phyloP scores from a whole-genome alignment of 192 early-diverging fungal species.

The Spinellus fusiger region DNA sequence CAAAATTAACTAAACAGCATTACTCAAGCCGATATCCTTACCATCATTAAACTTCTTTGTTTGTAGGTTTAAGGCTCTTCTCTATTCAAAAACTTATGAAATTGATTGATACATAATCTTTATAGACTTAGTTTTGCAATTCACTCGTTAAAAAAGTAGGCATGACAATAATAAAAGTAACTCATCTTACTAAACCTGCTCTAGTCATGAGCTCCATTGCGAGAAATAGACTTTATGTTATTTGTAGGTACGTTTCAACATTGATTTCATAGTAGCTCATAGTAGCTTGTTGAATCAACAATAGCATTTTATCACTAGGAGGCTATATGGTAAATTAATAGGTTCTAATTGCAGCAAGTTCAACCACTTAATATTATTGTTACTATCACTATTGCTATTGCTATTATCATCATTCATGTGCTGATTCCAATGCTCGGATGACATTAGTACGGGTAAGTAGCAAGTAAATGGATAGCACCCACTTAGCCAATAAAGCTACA shows the following conservation, averaged over 20 bases:
- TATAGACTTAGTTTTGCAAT: background rate
- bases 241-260: conserved; percentile 3
- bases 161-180: background rate
- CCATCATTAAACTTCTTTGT: background rate
- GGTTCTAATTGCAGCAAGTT: background rate
- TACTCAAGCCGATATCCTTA: background rate
- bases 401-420: conserved; percentile 1
- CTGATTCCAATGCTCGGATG: background rate
- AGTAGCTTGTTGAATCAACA: background rate
- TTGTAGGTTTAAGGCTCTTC: background rate
- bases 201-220: background rate
- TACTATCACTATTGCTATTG: background rate
- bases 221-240: conserved; percentile 8
- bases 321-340: conserved; percentile 21
- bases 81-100: background rate
- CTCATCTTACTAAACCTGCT: background rate
- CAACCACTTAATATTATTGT: no score
- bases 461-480: background rate
- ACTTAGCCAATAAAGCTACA: conserved; percentile 11
- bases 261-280: background rate
- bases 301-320: conserved; percentile 23
- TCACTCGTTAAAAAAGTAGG: background rate
- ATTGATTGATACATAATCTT: background rate
- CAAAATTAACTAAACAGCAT: no score
- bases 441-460: conserved; percentile 13